Evolutionary conservation across 495 filamentous ascomycete genomes (phyloP), one percentile per base, ranked within the genome.

Genomic region (Ramalina intermedia): DNA sequence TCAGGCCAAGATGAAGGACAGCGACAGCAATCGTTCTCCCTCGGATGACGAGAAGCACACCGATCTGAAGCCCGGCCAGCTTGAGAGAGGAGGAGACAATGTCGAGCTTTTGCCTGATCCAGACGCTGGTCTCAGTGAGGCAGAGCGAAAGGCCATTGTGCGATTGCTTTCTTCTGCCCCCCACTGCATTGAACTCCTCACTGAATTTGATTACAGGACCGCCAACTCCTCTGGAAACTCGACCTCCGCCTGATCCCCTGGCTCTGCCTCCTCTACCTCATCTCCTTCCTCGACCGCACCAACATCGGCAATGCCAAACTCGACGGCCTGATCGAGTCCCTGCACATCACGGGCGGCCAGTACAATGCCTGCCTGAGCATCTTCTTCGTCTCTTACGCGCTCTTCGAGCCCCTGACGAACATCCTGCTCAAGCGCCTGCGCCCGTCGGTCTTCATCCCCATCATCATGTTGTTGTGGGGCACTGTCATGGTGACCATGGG

Each of bases 231-330:
- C 0, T 73, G 81, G 70, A 83, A 79, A 58, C 70, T 90, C 6
- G 84, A 90, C 53, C 47, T 79, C 17, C 70, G 69, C 11, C 70
- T 90, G 6, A 81, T 91, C 23, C 85, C 85, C 27, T 89, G 83
- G 85, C 76, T 93, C 18, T 84, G 81, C 58, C 68, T 95, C 26
- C 76, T 95, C 23, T 96, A 94, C 59, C 73, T 94, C 8, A 71
- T 85, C 17, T 81, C 82, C 20, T 95, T 95, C 61, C 72, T 95
- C 26, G 69, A 71, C 59, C 72, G 79, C 24, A 82, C 79, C 24
- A 87, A 85, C 61, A 85, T 91, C 47, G 88, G 89, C 48, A 95
- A 95, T 67, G 88, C 88, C 8, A 89, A 87, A 57, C 77, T 94
- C 43, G 84, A 79, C 42, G 81, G 82, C 33, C 68, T 95, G 2